These are phyloP conservation scores for Cantharellus cinnabarinus DNA, from an alignment of 768 basidiomycete genomes.

Conservation along the genomic window DNA sequence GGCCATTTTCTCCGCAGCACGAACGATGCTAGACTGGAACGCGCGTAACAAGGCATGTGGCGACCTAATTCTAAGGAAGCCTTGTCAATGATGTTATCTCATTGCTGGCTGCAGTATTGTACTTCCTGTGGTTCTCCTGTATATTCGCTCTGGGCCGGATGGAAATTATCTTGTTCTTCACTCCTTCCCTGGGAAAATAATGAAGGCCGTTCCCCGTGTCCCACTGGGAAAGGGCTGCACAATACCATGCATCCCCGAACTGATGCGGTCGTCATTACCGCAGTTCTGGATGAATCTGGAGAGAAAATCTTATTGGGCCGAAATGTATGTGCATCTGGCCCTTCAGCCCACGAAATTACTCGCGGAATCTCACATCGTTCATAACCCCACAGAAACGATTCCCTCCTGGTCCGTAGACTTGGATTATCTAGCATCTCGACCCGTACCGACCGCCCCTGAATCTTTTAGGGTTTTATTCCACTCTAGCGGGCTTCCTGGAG, in stretches of 20 bases:
- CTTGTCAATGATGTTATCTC: background rate
- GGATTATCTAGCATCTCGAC: conserved; percentile 11
- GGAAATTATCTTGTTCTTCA: conserved; percentile 73
- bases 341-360: background rate
- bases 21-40: conserved; percentile 88
- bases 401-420: conserved; percentile 14
- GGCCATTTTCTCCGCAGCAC: conserved; percentile 54
- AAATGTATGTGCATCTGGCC: conserved; percentile 31
- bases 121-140: conserved; percentile 64
- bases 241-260: conserved; percentile 73
- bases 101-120: conserved; percentile 43
- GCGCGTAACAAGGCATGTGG: conserved; percentile 51
- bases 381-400: conserved; percentile 15
- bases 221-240: conserved; percentile 60
- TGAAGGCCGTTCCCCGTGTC: conserved; percentile 41
- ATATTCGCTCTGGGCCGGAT: conserved; percentile 85
- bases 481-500: conserved; percentile 84
- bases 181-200: conserved; percentile 58
- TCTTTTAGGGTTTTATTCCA: conserved; percentile 50
- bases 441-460: background rate
- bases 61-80: background rate
- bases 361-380: background rate
- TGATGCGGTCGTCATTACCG: conserved; percentile 82
- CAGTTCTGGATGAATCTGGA: conserved; percentile 55
- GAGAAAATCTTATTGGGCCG: conserved; percentile 77